Evolutionary conservation across 2,329 filamentous ascomycete species (phyloP).

Genomic region (Polychaeton citri): DNA sequence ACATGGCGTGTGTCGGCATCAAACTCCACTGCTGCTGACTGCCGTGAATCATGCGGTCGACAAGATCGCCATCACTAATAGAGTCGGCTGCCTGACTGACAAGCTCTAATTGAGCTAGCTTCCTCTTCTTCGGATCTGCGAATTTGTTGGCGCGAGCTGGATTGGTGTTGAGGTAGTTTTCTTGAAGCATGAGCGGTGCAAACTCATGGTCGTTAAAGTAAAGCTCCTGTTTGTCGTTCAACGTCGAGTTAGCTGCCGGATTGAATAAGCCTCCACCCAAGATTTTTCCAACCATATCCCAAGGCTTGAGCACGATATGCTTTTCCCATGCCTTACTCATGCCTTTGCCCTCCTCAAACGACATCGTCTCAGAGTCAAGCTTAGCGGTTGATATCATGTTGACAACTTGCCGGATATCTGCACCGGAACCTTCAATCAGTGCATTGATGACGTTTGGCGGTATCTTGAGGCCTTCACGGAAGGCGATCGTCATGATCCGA

Average conservation of each 20-base stretch:
- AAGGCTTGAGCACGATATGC: constrained; percentile 88
- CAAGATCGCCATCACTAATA: constrained; percentile 91
- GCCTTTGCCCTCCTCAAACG: constrained; percentile 72
- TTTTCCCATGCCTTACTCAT: constrained; percentile 99
- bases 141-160: constrained; percentile 53
- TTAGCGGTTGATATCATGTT: constrained; percentile 97
- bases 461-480: constrained; percentile 78
- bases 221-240: constrained; percentile 96
- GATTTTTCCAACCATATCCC: constrained; percentile 94
- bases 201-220: constrained; percentile 99
- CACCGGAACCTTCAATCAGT: constrained; percentile 86
- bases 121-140: constrained; percentile 48
- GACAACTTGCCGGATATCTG: constrained; percentile 94
- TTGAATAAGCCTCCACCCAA: constrained; percentile 78
- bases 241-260: constrained; percentile 64
- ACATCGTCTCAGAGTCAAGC: constrained; percentile 66
- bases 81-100: constrained; percentile 81
- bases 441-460: constrained; percentile 75
- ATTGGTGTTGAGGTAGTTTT: constrained; percentile 83
- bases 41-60: constrained; percentile 96
- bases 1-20: constrained; percentile 92
- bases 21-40: constrained; percentile 96
- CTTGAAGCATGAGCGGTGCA: constrained; percentile 93
- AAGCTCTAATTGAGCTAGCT: constrained; percentile 72
- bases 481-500: constrained; percentile 89